These are phyloP conservation scores for Adansonia digitata DNA, from an alignment of 345 rosid genomes.

Conservation along the genomic window DNA sequence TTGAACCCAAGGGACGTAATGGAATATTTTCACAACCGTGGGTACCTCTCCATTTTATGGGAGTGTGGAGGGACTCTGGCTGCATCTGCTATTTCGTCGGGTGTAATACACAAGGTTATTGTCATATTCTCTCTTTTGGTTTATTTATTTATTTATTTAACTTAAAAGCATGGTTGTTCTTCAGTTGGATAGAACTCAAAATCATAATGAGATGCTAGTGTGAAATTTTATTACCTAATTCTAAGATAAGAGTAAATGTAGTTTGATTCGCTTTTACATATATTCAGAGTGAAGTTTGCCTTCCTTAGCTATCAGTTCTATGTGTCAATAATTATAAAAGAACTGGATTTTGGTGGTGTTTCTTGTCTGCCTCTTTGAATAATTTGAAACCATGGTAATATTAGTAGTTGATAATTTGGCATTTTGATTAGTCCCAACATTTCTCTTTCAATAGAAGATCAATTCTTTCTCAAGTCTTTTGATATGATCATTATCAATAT, in stretches of 20 bases:
- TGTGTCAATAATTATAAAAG: not conserved
- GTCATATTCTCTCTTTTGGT: not conserved
- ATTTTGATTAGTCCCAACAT: not conserved
- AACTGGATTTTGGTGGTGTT: not conserved
- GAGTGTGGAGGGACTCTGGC: slow-evolving; percentile 92
- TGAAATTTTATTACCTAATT: not conserved
- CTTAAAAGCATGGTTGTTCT: not conserved
- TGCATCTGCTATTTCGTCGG: slow-evolving; percentile 85
- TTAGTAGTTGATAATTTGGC: not conserved
- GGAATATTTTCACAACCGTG: slow-evolving; percentile 91
- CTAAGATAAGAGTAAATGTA: not conserved
- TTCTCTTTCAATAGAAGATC: not conserved
- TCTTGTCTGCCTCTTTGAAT: not conserved
- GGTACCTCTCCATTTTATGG: slow-evolving; percentile 91
- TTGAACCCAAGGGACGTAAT: slow-evolving; percentile 86
- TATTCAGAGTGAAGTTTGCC: not conserved
- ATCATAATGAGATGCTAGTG: not conserved
- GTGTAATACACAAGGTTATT: slow-evolving; percentile 85
- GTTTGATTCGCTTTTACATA: not conserved
- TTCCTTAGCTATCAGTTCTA: not conserved
- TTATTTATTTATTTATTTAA: not conserved
- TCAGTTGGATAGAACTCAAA: not conserved
- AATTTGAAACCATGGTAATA: not conserved
- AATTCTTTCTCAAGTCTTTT: not conserved
- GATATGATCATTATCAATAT: not conserved